Base-by-base conservation (phyloP, 2,329 filamentous ascomycete species). In the Orbilia blumenaviensis region DNA sequence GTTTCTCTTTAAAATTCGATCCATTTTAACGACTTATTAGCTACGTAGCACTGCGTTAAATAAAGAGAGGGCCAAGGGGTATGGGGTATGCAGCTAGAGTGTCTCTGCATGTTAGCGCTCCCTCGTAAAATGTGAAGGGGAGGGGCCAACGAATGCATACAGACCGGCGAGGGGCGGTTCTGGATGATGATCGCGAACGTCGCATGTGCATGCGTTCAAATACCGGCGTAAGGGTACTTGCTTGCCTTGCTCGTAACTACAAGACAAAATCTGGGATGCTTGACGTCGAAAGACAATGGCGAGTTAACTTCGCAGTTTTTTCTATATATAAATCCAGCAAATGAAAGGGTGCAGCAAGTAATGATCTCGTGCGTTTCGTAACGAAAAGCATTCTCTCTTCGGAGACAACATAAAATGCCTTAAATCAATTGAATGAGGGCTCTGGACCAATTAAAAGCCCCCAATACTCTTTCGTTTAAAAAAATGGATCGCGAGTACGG, bases 71-170 rank as follows among this genome's bases (percentile, higher is more conserved):
- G 32, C 9, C 52, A 32, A 56, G 52, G 41, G 54, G 32, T 56
- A 71, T 63, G 66, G 52, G 54, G 32, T 62, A 71, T 71, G 66
- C 66, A 71, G 34, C 66, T 63, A 63, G 66, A 71, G 66, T 68
- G 44, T 34, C 56, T 62, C 36, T 63, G 66, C 66, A 71, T 71
- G 50, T 56, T 71, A 54, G 56, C 66, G 44, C 44, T 67, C 34
- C 63, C 50, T 71, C 54, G 32, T 69, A 32, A 71, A 71, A 62
- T 44, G 50, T 46, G 56, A 56, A 54, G 46, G 44, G 52, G 52
- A 27, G 25, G 16, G 44, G 54, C 66, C 50, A 41, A 34, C 41
- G 38, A 74, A 74, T 62, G 44, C 69, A 62, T 67, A 64, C 62
- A 52, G 25, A 21, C 64, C 50, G 54, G 44, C 38, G 34, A 50